Evolutionary conservation across 2,329 filamentous ascomycete genomes (phyloP).

Genomic region (Ceratocystis cubensis): DNA sequence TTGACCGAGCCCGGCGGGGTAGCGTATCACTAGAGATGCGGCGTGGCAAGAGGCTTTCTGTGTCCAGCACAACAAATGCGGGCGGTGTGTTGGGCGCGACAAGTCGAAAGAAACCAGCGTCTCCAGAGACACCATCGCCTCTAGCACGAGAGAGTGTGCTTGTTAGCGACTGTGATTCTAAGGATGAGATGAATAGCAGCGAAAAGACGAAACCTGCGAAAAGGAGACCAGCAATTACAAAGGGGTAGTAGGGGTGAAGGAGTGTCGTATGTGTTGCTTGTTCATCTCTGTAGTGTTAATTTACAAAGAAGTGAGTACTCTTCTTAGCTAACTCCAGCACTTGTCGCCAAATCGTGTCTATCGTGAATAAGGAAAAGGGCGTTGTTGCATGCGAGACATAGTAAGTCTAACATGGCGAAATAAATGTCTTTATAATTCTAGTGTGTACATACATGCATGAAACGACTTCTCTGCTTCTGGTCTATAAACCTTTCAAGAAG

Average conservation of each 20-base stretch:
- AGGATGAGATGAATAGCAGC: constrained; percentile 2
- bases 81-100: neutral
- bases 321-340: neutral
- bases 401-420: neutral
- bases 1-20: constrained; percentile 9
- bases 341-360: neutral
- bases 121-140: constrained; percentile 13
- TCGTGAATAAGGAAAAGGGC: neutral
- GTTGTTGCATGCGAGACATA: neutral
- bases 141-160: constrained; percentile 17
- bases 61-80: constrained; percentile 2
- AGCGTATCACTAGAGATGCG: constrained; percentile 18
- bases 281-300: constrained; percentile 6
- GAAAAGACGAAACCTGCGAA: constrained; percentile 5
- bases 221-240: constrained; percentile 1
- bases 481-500: constrained; percentile 54
- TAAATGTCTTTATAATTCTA: neutral
- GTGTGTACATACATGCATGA: neutral
- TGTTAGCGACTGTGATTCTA: constrained; percentile 12
- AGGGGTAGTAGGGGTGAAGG: neutral
- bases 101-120: constrained; percentile 11
- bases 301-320: neutral
- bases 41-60: constrained; percentile 17
- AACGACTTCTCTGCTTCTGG: neutral
- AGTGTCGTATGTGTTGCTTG: neutral